Percentiles rank a stretch among this genome's conserved stretches.
Conservation (phyloP, 2,329 filamentous ascomycete genomes). For the Aspergillus sp. region DNA sequence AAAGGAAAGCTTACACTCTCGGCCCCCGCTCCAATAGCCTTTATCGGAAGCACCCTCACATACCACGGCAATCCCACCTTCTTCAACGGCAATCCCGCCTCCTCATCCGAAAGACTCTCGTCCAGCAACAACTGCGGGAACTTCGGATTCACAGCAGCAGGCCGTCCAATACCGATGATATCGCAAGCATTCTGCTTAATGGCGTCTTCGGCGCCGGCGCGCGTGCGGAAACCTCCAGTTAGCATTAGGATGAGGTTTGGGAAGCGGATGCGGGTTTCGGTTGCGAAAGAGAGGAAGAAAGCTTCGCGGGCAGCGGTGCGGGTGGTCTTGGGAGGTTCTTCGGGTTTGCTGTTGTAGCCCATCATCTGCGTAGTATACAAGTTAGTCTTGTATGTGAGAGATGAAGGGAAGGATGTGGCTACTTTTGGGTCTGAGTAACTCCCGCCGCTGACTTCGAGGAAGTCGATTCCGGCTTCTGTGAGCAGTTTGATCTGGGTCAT, state of each 20-base stretch:
- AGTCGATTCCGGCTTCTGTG: conserved; percentile 48
- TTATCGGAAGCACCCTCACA: conserved; percentile 16
- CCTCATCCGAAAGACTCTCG: conserved; percentile 18
- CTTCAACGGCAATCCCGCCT: conserved; percentile 19
- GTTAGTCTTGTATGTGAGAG: not conserved
- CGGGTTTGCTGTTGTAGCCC: conserved; percentile 7
- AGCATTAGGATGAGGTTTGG: conserved; percentile 48
- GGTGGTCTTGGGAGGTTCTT: conserved; percentile 24
- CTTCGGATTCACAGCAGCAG: conserved; percentile 40
- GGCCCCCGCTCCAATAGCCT: conserved; percentile 22
- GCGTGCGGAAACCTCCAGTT: conserved; percentile 57
- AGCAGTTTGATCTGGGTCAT: conserved; percentile 52
- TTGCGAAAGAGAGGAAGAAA: conserved; percentile 62
- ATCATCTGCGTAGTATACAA: conserved; percentile 25
- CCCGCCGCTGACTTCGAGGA: conserved; percentile 62
- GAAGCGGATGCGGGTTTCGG: conserved; percentile 43
- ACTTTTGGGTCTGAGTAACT: conserved; percentile 50
- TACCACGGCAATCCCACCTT: conserved; percentile 20
- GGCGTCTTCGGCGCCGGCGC: conserved; percentile 45
- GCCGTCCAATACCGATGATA: conserved; percentile 44
- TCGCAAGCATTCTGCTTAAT: conserved; percentile 43
- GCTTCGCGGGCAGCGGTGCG: conserved; percentile 54
- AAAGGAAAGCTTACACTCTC: conserved; percentile 21
- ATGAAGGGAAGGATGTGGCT: conserved; percentile 6
- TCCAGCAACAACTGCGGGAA: conserved; percentile 32